A percentile compares a stretch with the other conserved stretches of the same genome.
Evolutionary conservation across 2,329 filamentous ascomycete genomes (phyloP).

Genomic region (Cryphonectria japonica): DNA sequence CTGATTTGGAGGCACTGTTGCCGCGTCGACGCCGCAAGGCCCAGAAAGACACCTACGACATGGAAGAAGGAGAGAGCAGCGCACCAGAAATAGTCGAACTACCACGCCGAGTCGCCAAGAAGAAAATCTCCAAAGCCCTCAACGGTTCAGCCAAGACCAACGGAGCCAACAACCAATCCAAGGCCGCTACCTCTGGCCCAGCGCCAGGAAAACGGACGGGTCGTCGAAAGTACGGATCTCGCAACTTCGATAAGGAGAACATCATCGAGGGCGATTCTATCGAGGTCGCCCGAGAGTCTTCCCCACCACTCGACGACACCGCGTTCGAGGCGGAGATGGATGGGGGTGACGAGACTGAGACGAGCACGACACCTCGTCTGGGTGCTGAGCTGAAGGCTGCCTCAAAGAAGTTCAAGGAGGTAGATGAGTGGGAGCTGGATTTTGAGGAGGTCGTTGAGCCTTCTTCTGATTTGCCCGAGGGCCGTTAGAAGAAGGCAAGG

Average conservation of each 20-base stretch:
- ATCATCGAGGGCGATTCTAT: conserved; percentile 42
- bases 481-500: conserved; percentile 10
- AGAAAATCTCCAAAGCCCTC: conserved; percentile 27
- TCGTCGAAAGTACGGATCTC: conserved; percentile 54
- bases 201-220: conserved; percentile 23
- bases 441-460: conserved; percentile 66
- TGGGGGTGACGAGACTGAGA: conserved; percentile 31
- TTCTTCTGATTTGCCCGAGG: conserved; percentile 52
- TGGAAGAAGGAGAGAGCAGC: conserved; percentile 52
- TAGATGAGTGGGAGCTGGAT: conserved; percentile 69
- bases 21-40: conserved; percentile 54
- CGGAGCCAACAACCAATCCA: background rate
- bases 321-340: conserved; percentile 40
- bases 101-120: conserved; percentile 46
- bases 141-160: conserved; percentile 22
- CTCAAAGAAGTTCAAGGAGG: conserved; percentile 67
- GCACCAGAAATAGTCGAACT: conserved; percentile 41
- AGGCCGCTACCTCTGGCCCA: background rate
- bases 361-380: conserved; percentile 44
- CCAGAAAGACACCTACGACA: conserved; percentile 42
- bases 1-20: conserved; percentile 57
- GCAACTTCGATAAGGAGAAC: conserved; percentile 62
- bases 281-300: conserved; percentile 45
- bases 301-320: conserved; percentile 47
- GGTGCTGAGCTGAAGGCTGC: conserved; percentile 62